Base-by-base conservation (phyloP, 2,329 filamentous ascomycete species). In the Trichoderma gracile region DNA sequence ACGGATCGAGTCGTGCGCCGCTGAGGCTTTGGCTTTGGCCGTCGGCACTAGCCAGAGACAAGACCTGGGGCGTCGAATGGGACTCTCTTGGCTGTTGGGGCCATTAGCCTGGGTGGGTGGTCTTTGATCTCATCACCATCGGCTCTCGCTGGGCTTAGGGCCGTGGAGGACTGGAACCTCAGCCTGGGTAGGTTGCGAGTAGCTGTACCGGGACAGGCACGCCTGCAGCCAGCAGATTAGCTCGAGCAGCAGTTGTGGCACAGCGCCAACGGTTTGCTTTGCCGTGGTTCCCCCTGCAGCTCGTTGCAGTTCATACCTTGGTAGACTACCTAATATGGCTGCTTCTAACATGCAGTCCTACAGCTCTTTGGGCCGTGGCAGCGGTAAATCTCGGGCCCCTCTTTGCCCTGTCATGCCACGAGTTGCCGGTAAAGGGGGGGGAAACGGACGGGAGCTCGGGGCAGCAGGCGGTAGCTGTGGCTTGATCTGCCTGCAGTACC, bases 61-160 rank as follows among this genome's bases (percentile, higher is more conserved):
- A 38, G 33, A 38, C 33, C 33, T 14, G 33, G 33, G 33, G 33
- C 33, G 33, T 38, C 33, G 33, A 38, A 38, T 38, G 33, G 33
- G 33, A 14, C 12, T 38, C 33, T 10, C 33, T 38, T 38, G 25
- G 7, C 25, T 27, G 33, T 4, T 38, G 33, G 33, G 30, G 43
- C n/a, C 17, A 19, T 25, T 40, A 49, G 56, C 45, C 55, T 47
- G n/a, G n/a, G 43, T 40, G 21, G 21, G 30, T 59, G 56, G 19
- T 23, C 25, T 27, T 43, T 30, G 53, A 56, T 45, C 38, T 40
- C 53, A 49, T 59, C 30, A 21, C 47, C 58, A 50, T 62, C 49
- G 59, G 59, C 59, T 62, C 17, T 62, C 59, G 59, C 59, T 54
- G 49, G 59, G 49, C 49, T 54, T 25, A 61, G 54, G 30, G 12